A percentile compares a stretch with the other conserved stretches of the same genome.
Conservation (phyloP, 2,329 filamentous ascomycete species). For the Trichoderma asperellum region DNA sequence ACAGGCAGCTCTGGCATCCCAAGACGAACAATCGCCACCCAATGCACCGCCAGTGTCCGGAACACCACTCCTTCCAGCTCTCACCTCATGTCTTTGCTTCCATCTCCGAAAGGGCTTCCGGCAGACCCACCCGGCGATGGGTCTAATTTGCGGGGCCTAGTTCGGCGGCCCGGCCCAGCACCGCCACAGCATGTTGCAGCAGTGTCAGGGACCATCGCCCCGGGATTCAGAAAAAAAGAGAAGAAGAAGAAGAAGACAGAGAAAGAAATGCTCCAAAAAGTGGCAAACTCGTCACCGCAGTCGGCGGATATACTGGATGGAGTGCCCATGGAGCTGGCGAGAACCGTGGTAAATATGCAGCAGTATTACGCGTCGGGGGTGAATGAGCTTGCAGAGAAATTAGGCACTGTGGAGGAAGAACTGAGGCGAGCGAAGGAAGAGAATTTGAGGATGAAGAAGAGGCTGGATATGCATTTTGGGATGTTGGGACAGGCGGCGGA, state of each 20-base stretch:
- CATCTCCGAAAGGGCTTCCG: background rate
- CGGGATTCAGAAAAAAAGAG: background rate
- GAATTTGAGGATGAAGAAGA: slow-evolving; percentile 28
- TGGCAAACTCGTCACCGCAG: background rate
- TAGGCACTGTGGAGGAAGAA: slow-evolving; percentile 12
- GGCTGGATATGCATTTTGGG: slow-evolving; percentile 32
- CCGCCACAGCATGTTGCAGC: background rate
- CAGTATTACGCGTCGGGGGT: slow-evolving; percentile 33
- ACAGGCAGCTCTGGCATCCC: background rate
- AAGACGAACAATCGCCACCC: background rate
- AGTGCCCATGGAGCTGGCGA: slow-evolving; percentile 29
- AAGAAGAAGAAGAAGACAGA: background rate
- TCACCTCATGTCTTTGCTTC: background rate
- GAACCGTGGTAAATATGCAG: slow-evolving; percentile 33
- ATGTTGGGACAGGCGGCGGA: slow-evolving; percentile 33
- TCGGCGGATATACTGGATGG: slow-evolving; percentile 1
- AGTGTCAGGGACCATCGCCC: background rate
- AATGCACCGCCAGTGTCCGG: background rate
- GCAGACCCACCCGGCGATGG: background rate
- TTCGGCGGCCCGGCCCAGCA: background rate
- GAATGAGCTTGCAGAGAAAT: slow-evolving; percentile 27
- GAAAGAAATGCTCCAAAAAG: background rate
- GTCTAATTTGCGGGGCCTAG: slow-evolving; percentile 4
- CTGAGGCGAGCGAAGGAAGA: slow-evolving; percentile 14
- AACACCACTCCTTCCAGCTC: background rate